Evolutionary conservation across 208 protist species (phyloP).

Genomic region (Leptomonas pyrrhocoris): DNA sequence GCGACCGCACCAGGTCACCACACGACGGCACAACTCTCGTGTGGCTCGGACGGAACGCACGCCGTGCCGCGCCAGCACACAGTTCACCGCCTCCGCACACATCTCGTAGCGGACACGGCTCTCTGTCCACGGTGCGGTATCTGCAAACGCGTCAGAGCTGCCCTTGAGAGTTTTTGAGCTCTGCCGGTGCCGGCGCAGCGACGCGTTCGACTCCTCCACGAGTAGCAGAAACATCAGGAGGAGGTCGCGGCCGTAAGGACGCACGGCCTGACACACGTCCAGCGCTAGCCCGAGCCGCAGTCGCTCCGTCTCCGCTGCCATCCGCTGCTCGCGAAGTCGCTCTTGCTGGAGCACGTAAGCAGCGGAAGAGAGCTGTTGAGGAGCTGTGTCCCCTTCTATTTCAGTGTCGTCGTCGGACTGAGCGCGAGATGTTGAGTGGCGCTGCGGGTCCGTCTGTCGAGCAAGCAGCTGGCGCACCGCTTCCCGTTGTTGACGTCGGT

Average conservation of each 20-base stretch:
- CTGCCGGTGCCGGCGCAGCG: conserved; percentile 6
- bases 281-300: conserved; percentile 31
- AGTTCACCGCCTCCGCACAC: conserved; percentile 67
- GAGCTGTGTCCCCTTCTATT: background rate
- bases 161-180: background rate
- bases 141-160: background rate
- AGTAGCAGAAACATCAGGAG: conserved; percentile 51
- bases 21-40: conserved; percentile 34
- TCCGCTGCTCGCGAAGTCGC: conserved; percentile 15
- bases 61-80: conserved; percentile 55
- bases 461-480: conserved; percentile 21
- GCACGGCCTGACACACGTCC: conserved; percentile 53
- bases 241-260: conserved; percentile 53
- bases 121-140: conserved; percentile 1
- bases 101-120: conserved; percentile 31
- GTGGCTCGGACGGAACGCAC: conserved; percentile 39
- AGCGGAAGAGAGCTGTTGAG: background rate
- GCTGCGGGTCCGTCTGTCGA: conserved; percentile 13
- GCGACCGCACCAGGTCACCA: conserved; percentile 22
- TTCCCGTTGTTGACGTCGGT: conserved; percentile 10
- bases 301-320: conserved; percentile 30
- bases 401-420: background rate
- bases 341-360: conserved; percentile 18
- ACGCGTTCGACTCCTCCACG: conserved; percentile 35
- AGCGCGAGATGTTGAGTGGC: background rate